Evolutionary conservation across 371 early-diverging fungal genomes (phyloP), one percentile per base, ranked within the genome.

Genomic region (Lichtheimia hyalospora): DNA sequence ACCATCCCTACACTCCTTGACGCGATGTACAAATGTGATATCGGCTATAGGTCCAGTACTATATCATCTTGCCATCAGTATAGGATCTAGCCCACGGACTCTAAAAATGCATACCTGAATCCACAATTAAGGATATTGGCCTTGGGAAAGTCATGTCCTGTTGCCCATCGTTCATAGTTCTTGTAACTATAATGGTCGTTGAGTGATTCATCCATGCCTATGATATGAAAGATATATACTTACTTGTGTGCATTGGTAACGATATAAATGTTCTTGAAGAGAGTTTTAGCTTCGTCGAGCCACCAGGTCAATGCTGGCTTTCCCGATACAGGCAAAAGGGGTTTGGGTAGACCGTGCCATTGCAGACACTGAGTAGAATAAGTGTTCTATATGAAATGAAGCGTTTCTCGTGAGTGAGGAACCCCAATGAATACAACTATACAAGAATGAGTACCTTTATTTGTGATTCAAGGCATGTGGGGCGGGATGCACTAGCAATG

Each of bases 211-310:
- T 46, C 21, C 46, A 46, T 46, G 46, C 46, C n/a, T 0, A 21
- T 21, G 0, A 23, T 20, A 6, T 3, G 1, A 8, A 20, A n/a
- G n/a, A 6, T 48, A 2, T 24, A 27, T 21, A 16, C 63, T 68
- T 68, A 81, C 81, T 75, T 78, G 67, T 76, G 67, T 43, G 81
- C 81, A 54, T 78, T 76, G 41, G 77, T 59, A 8, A 78, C 67
- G 27, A 81, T 68, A 57, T 66, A 78, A 0, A 74, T 48, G 24
- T 72, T 13, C 5, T 59, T 41, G 53, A 72, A 75, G 7, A 57
- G 16, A 2, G 13, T 18, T n/a, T 63, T 63, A 3, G 58, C 66
- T 7, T 55, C 52, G 18, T 75, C 64, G 63, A 67, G 73, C 68
- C 68, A 71, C 75, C 76, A 77, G 28, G 67, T 69, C 6, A 81